Base-by-base conservation (phyloP, 495 filamentous ascomycete species). In the Penicillium bialowiezense region DNA sequence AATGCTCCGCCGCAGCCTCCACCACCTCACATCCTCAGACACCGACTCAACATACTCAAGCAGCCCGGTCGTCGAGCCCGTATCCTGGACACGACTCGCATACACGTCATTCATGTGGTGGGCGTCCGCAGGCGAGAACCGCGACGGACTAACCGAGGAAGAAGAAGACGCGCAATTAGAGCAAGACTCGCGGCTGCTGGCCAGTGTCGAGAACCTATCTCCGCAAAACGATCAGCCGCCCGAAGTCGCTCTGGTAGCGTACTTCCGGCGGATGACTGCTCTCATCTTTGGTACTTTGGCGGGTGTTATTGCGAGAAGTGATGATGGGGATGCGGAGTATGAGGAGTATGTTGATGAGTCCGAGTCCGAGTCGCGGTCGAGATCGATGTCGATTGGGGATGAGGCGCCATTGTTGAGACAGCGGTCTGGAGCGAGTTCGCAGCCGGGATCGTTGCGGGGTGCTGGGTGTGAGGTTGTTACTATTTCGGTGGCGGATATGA, bases 91-190 rank as follows among this genome's bases (percentile, higher is more conserved):
- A 0, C 88, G 89, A 6, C 79, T 96, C 10, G 91, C 91, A 7
- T 97, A 97, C 62, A 82, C 79, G 20, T 86, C 87, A 3, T 96
- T 97, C 73, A 91, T 97, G 71, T 98, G 92, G 92, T 98, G 93
- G 93, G 93, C 93, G 0, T 91, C 89, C 1, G 93, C 93, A 1
- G 93, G 93, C 39, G 93, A 97, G 67, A 83, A 88, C 63, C 77
- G 84, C 2, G 78, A 81, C 18, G 72, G 61, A 15, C 56, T 73
- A 19, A 62, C 65, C 5, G 67, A 76, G 50, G 70, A 74, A 47
- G 69, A 74, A 52, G 64, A 66, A 47, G 68, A 71, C 44, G 66
- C 74, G 7, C 69, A 74, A 40, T 56, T 67, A 13, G 68, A 74
- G 45, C 69, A 71, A 52, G 73, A 74, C 55, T 64, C 60, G 21